Evolutionary conservation across 129 eudicot species (phyloP), one percentile per base, ranked within the genome.

Genomic region (Escallonia rubra): DNA sequence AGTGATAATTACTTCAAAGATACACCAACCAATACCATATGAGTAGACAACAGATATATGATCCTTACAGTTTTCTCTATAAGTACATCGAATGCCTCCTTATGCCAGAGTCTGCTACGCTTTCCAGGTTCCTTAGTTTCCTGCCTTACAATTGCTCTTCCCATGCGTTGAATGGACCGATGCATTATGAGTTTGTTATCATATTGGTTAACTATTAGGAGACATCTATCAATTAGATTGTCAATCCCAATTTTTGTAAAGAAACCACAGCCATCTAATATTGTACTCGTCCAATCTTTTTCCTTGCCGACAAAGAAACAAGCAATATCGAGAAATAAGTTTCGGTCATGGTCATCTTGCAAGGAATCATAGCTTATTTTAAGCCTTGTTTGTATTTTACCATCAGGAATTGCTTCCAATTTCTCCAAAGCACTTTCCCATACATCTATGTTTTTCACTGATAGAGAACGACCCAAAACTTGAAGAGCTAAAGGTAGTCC

Each of bases 261-360:
- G 15, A 13, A 42, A 16, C 13, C 47, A 66, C 59, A 54, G 4
- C 14, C 14, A 14, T 49, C 42, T 16, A 66, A 46, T 34, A 68
- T 57, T 38, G 15, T 44, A 43, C 16, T 44, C 3, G 15, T 23
- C 8, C 11, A 43, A 39, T 45, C 54, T 44, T 55, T 43, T 0
- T 43, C 16, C 53, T 13, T 68, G n/a, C 73, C 64, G 43, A 68
- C 40, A 68, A 68, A 68, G 73, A 68, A 68, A 58, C 73, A 68
- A n/a, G n/a, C n/a, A n/a, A n/a, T n/a, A n/a, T n/a, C n/a, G n/a
- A n/a, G n/a, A n/a, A n/a, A n/a, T n/a, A n/a, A n/a, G n/a, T n/a
- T n/a, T n/a, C n/a, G n/a, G n/a, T n/a, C n/a, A n/a, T n/a, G n/a
- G n/a, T n/a, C n/a, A n/a, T n/a, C n/a, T n/a, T n/a, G n/a, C n/a